A percentile compares a stretch with the other conserved stretches of the same genome.
These are phyloP conservation scores for Sutorius australiensis DNA, from an alignment of 768 basidiomycete species.

Conservation along the genomic window DNA sequence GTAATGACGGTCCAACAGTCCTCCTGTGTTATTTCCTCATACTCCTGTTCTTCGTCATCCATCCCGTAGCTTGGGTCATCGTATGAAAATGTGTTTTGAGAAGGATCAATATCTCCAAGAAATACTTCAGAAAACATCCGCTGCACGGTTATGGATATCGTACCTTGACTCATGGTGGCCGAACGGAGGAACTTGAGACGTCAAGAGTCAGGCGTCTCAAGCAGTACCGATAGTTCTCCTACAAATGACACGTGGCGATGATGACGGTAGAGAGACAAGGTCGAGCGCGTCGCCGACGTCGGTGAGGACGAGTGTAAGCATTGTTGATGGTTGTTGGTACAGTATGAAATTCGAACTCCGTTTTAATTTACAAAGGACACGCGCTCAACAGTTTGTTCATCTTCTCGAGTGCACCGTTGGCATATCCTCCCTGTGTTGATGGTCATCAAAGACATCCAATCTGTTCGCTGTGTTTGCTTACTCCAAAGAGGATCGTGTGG, in stretches of 20 bases:
- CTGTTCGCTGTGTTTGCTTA: conserved; percentile 33
- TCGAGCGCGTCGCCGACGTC: conserved; percentile 18
- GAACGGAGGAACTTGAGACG: neutral
- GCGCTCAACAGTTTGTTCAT: conserved; percentile 40
- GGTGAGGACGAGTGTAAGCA: conserved; percentile 24
- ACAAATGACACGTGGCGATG: neutral
- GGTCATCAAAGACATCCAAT: neutral
- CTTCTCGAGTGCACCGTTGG: conserved; percentile 49
- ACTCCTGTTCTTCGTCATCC: conserved; percentile 54
- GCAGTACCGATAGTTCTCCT: neutral
- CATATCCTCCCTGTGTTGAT: conserved; percentile 44
- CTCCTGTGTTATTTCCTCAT: conserved; percentile 84
- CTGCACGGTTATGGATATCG: conserved; percentile 15
- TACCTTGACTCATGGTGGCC: conserved; percentile 32
- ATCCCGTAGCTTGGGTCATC: conserved; percentile 57
- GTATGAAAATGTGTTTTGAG: conserved; percentile 48
- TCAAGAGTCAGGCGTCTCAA: neutral
- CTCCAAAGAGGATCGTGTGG: conserved; percentile 76
- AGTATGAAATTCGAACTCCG: conserved; percentile 12
- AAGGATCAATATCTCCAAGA: conserved; percentile 43
- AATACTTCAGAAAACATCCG: conserved; percentile 33
- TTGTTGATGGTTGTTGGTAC: conserved; percentile 26
- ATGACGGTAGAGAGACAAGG: conserved; percentile 14
- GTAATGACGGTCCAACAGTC: conserved; percentile 96
- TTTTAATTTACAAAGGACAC: conserved; percentile 20